phyloP scores from a whole-genome alignment of 2,329 filamentous ascomycete genomes.

The Venturia oleaginea region DNA sequence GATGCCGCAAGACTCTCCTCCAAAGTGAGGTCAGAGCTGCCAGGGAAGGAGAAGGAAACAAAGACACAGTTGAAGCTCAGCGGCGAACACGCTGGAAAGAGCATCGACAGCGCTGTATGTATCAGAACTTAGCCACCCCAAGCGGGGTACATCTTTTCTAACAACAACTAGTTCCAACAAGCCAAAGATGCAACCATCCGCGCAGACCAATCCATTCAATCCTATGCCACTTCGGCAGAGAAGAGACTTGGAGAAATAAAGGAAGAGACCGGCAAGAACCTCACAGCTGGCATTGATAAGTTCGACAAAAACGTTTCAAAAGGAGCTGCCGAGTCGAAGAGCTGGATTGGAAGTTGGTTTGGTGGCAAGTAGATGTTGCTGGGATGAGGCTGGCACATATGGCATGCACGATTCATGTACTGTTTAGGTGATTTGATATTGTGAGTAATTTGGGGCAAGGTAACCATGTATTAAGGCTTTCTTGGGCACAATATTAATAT shows the following conservation, averaged over 20 bases:
- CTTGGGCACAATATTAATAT: not conserved
- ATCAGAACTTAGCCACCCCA: not conserved
- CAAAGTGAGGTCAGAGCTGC: slow-evolving; percentile 53
- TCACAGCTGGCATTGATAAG: slow-evolving; percentile 55
- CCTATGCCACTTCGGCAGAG: slow-evolving; percentile 47
- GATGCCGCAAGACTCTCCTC: slow-evolving; percentile 64
- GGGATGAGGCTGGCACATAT: not conserved
- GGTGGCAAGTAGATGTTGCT: slow-evolving; percentile 42
- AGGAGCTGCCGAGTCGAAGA: slow-evolving; percentile 72
- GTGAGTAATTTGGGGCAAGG: not conserved
- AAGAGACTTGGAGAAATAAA: slow-evolving; percentile 52
- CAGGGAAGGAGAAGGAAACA: slow-evolving; percentile 48
- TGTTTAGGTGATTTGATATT: not conserved
- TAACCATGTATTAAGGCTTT: not conserved
- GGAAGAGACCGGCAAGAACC: slow-evolving; percentile 50
- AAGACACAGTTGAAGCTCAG: slow-evolving; percentile 54
- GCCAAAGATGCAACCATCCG: slow-evolving; percentile 46
- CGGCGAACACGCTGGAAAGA: slow-evolving; percentile 34
- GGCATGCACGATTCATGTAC: not conserved
- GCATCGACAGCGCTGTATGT: slow-evolving; percentile 53
- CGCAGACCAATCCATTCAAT: slow-evolving; percentile 51
- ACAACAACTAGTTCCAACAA: slow-evolving; percentile 26
- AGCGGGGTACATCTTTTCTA: not conserved
- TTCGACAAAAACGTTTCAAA: slow-evolving; percentile 77
- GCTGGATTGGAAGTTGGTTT: slow-evolving; percentile 78